Base-by-base conservation (phyloP, 495 filamentous ascomycete genomes). In the Aspergillus funiculosus region DNA sequence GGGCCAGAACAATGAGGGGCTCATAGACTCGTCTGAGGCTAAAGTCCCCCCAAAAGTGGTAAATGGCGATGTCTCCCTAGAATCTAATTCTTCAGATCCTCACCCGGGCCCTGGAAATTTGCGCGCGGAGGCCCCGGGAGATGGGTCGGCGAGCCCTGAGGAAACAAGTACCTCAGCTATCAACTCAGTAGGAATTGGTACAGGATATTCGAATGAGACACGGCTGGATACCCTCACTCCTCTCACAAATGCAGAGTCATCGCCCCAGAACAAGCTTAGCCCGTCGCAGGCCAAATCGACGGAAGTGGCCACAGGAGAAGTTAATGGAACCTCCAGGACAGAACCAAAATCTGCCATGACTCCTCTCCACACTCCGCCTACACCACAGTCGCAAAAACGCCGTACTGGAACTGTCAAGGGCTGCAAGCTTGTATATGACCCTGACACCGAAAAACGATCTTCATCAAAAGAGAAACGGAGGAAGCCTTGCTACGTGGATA, bases 211-310 rank as follows among this genome's bases (percentile, higher is more conserved):
- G 26, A 62, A 77, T 47, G 73, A 69, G 51, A 54, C 64, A 26
- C 62, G 72, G 51, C 60, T 76, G 46, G 79, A 74, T 52, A 78
- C 73, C 48, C 62, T 87, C 29, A 94, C 89, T 14, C 87, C 89
- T 34, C 74, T 90, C 49, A 91, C 87, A 18, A 82, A 79, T 50
- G 63, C 72, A 54, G 87, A 86, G 52, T 88, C 83, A 22, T 89
- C 89, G n/a, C 78, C 83, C 24, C 76, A 79, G 30, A 67, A 66
- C 56, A 80, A 82, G 62, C 59, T 59, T 25, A 80, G 74, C 56
- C 81, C 79, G 35, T 60, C 63, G 4, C 66, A 63, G 18, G 46
- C 58, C 15, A 77, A 77, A 46, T 34, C 40, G 9, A 41, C 45
- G 21, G 58, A 63, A 30, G 55, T 67, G n/a, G 20, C 20, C 13